Evolutionary conservation across 73 alveolate species (phyloP), one percentile per base, ranked within the genome.

Genomic region (Tetrahymena thermophila): DNA sequence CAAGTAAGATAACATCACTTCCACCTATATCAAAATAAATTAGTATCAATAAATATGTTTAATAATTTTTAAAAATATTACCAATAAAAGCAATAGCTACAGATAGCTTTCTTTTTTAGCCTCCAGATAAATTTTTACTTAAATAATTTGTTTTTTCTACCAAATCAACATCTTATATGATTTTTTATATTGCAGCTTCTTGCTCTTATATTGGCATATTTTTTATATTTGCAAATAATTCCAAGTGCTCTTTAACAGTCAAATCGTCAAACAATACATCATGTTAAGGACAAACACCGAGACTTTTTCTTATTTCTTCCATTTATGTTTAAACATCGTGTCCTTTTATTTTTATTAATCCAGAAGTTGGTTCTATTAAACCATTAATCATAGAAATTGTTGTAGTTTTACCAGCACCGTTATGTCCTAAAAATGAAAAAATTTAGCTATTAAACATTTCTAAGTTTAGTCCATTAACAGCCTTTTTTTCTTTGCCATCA

Each of bases 321-420:
- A 97, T 97, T 44, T 98, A 94, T 0, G 96, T 96, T 84, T 97
- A 96, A 34, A 98, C 94, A 95, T 97, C 98, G 6, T 85, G 85
- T 7, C 98, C 98, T 93, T 83, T 94, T 0, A 95, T 96, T 56
- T 94, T 95, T 35, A 98, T 98, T 14, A 35, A 35, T 13, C 99
- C 99, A 83, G 94, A 34, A 34, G 98, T 95, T 10, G 98, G 93
- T 43, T 95, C 95, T 71, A 97, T 42, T 37, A 98, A 93, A 0
- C 99, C 99, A 43, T 98, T 97, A 19, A 98, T 94, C 99, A 98
- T 98, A 25, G 99, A 96, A 94, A 99, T 98, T 42, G 99, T 98
- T 1, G 99, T 97, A 1, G 99, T 98, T 96, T 99, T 99, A 35
- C 99, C 99, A 34, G 99, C 99, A 5, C 99, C 99, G 93, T 99